Evolutionary conservation across 805 yeast species (phyloP).

Genomic region (Lachancea meyersii): DNA sequence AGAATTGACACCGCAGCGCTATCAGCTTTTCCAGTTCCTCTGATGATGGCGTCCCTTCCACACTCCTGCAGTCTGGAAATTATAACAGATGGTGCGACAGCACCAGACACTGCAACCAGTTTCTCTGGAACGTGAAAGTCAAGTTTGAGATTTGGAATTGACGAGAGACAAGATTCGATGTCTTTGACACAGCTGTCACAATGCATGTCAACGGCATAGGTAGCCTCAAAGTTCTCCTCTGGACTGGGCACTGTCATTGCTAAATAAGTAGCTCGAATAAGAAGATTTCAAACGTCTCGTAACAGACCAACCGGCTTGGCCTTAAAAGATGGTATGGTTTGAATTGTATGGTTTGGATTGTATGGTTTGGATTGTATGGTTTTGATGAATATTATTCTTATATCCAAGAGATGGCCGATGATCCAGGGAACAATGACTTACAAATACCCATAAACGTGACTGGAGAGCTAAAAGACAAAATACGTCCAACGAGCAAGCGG

Average conservation of each 20-base stretch:
- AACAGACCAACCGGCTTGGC: background rate
- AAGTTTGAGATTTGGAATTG: slow-evolving; percentile 47
- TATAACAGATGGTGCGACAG: slow-evolving; percentile 68
- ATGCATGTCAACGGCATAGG: slow-evolving; percentile 80
- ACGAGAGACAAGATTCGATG: slow-evolving; percentile 47
- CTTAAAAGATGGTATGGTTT: background rate
- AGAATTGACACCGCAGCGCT: slow-evolving; percentile 87
- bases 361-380: background rate
- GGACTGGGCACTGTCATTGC: slow-evolving; percentile 9
- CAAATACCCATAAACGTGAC: background rate
- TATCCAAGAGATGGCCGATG: background rate
- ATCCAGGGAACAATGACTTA: background rate
- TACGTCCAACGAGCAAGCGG: background rate
- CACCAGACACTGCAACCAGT: slow-evolving; percentile 61
- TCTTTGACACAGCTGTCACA: slow-evolving; percentile 67
- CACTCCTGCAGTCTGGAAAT: slow-evolving; percentile 60
- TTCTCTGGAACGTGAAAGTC: slow-evolving; percentile 53
- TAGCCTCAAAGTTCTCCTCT: slow-evolving; percentile 53
- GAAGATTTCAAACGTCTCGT: background rate
- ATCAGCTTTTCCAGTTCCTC: slow-evolving; percentile 85
- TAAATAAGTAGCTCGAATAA: background rate
- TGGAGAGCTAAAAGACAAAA: background rate
- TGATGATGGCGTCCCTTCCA: slow-evolving; percentile 84
- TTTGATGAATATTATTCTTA: background rate
- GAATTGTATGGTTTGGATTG: background rate